Conservation (phyloP, 2,329 filamentous ascomycete genomes). For the Ascochyta fabae region DNA sequence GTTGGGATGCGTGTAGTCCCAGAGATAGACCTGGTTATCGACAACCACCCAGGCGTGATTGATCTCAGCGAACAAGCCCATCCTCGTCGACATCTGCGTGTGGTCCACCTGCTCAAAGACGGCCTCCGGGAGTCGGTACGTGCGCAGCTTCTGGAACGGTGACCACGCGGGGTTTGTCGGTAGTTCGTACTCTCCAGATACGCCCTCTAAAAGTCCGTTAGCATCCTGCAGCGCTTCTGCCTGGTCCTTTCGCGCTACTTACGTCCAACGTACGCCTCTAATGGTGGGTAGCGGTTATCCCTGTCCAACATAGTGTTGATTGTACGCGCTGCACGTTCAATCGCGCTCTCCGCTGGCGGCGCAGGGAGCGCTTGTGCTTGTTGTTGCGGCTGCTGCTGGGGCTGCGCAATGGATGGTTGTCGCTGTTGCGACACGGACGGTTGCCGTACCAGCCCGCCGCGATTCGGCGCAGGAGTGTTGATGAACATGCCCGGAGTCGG, state of each 20-base stretch:
- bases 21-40: conserved; percentile 94
- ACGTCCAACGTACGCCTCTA: conserved; percentile 91
- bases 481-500: conserved; percentile 77
- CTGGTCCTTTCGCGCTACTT: conserved; percentile 49
- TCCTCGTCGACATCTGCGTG: conserved; percentile 84
- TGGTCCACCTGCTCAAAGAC: conserved; percentile 93
- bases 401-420: conserved; percentile 35
- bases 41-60: conserved; percentile 96
- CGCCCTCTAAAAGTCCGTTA: conserved; percentile 69
- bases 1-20: conserved; percentile 95
- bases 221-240: conserved; percentile 16
- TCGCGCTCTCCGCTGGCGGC: conserved; percentile 58
- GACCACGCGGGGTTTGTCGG: conserved; percentile 73
- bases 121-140: conserved; percentile 87
- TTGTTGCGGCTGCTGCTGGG: conserved; percentile 29
- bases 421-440: conserved; percentile 30
- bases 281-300: conserved; percentile 83
- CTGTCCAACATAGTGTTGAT: conserved; percentile 79
- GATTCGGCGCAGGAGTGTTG: conserved; percentile 69
- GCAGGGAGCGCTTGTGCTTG: conserved; percentile 32
- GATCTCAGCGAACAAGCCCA: conserved; percentile 94
- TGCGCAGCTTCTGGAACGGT: conserved; percentile 85
- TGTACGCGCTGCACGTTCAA: conserved; percentile 80
- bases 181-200: conserved; percentile 90
- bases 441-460: conserved; percentile 36